Evolutionary conservation across 805 yeast species (phyloP).

Genomic region (Wickerhamomyces alni): DNA sequence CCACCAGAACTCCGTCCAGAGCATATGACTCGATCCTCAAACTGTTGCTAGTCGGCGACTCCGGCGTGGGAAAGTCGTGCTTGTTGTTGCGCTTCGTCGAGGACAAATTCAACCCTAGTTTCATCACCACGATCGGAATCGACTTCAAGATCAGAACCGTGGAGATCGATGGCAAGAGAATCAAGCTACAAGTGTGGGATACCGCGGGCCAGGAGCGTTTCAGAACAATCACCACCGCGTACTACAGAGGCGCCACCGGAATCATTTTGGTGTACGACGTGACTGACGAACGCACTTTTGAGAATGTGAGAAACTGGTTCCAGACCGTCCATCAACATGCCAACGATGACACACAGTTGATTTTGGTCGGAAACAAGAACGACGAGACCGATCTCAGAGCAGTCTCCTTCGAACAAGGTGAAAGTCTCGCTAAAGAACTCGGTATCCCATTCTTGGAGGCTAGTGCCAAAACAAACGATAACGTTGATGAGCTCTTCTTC

Average conservation of each 20-base stretch:
- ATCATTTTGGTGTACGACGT: constrained; percentile 80
- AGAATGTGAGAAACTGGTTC: constrained; percentile 91
- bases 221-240: constrained; percentile 90
- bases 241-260: constrained; percentile 88
- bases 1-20: constrained; percentile 60
- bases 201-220: constrained; percentile 98
- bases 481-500: constrained; percentile 88
- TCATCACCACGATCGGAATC: constrained; percentile 96
- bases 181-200: constrained; percentile 95
- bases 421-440: constrained; percentile 76
- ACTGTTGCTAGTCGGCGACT: constrained; percentile 88
- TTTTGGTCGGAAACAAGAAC: constrained; percentile 92
- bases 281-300: constrained; percentile 86
- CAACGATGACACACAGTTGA: constrained; percentile 89
- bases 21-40: constrained; percentile 89
- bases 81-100: constrained; percentile 87
- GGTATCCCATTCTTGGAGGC: constrained; percentile 93
- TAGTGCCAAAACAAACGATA: constrained; percentile 87
- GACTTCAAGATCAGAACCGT: constrained; percentile 97
- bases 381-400: constrained; percentile 87
- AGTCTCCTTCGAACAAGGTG: constrained; percentile 87
- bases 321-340: constrained; percentile 96
- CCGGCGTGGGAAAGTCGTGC: constrained; percentile 89
- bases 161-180: constrained; percentile 86
- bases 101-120: constrained; percentile 93